These are phyloP conservation scores for Elsinoe australis DNA, from an alignment of 2,329 filamentous ascomycete genomes.

Conservation along the genomic window DNA sequence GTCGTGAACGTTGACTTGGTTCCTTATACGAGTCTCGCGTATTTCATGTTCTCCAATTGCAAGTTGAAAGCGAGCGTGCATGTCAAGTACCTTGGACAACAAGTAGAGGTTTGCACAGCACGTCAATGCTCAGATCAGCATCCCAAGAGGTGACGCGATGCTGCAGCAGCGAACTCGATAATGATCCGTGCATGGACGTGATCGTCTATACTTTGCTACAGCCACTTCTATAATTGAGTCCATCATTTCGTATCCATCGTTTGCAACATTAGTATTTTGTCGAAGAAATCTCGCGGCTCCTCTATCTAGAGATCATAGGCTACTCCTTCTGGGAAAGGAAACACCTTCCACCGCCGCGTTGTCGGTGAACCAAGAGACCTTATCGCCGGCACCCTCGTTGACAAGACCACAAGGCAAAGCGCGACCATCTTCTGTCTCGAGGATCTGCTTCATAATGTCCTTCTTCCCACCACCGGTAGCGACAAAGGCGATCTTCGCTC, in stretches of 20 bases:
- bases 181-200: no score
- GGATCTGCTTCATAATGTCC: conserved; percentile 86
- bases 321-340: conserved; percentile 66
- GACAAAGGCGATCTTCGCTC: conserved; percentile 80
- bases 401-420: conserved; percentile 79
- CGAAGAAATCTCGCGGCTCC: not conserved
- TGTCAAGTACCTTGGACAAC: no score
- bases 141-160: no score
- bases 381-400: conserved; percentile 74
- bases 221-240: not conserved
- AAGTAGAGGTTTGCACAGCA: no score
- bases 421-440: conserved; percentile 64
- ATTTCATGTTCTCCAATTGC: no score
- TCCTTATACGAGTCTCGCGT: no score
- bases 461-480: conserved; percentile 85
- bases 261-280: not conserved
- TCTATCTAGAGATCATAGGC: conserved; percentile 37
- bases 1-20: no score
- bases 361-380: conserved; percentile 94
- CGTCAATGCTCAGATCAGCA: no score
- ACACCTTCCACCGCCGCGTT: conserved; percentile 78
- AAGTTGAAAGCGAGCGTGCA: no score
- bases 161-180: no score
- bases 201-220: no score
- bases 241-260: not conserved